phyloP scores from a whole-genome alignment of 2,329 filamentous ascomycete genomes.

The Arthrobotrys musiformis region DNA sequence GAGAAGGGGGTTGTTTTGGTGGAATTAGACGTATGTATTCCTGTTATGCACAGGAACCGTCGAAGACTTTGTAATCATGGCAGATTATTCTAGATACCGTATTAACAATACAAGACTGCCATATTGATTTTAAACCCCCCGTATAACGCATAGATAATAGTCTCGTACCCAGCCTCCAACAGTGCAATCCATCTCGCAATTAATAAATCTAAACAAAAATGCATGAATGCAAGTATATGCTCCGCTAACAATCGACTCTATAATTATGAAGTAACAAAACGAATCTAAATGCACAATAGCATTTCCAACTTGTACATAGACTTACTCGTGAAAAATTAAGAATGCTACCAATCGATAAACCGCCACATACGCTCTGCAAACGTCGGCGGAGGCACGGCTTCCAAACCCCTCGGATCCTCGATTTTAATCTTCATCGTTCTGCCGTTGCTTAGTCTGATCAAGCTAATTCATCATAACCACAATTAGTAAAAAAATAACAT shows the following conservation, averaged over 20 bases:
- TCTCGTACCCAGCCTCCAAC: no score
- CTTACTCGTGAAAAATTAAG: neutral
- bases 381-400: constrained; percentile 36
- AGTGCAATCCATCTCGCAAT: no score
- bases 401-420: constrained; percentile 42
- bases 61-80: neutral
- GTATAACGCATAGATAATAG: no score
- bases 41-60: no score
- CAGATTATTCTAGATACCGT: neutral
- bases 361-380: constrained; percentile 19
- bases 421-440: constrained; percentile 29
- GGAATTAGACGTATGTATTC: neutral
- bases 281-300: neutral
- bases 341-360: constrained; percentile 23
- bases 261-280: no score
- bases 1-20: neutral
- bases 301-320: neutral
- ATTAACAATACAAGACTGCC: neutral
- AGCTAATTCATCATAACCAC: neutral
- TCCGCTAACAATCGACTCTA: no score
- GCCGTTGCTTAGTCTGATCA: constrained; percentile 12
- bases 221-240: no score
- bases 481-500: neutral
- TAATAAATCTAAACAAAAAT: no score
- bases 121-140: neutral